These are phyloP conservation scores for Monosporascus sp. DNA, from an alignment of 2,329 filamentous ascomycete genomes.

Conservation along the genomic window DNA sequence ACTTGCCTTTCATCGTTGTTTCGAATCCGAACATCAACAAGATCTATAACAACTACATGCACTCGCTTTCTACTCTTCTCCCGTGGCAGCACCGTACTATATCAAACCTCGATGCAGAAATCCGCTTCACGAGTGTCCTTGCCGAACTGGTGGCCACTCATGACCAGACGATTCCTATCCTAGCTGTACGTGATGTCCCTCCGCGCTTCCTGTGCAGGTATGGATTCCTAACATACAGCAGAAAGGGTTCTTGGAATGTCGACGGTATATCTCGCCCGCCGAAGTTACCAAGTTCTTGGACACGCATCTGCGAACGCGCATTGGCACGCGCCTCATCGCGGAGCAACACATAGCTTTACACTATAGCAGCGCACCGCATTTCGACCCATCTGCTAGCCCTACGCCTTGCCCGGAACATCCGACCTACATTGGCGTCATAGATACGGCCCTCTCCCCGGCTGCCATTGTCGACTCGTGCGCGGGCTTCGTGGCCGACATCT, in stretches of 20 bases:
- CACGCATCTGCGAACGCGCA: slow-evolving; percentile 86
- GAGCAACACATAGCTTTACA: slow-evolving; percentile 97
- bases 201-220: neutral
- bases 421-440: slow-evolving; percentile 90
- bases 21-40: slow-evolving; percentile 93
- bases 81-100: slow-evolving; percentile 71
- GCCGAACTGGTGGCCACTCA: slow-evolving; percentile 95
- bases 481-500: slow-evolving; percentile 89
- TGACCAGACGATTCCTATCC: slow-evolving; percentile 85
- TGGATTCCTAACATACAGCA: neutral
- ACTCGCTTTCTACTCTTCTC: slow-evolving; percentile 84
- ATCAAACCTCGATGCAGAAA: slow-evolving; percentile 77
- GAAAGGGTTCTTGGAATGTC: slow-evolving; percentile 86
- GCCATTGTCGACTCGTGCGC: slow-evolving; percentile 80
- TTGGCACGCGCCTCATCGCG: slow-evolving; percentile 88
- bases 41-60: slow-evolving; percentile 95
- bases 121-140: slow-evolving; percentile 85
- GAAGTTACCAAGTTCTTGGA: slow-evolving; percentile 93
- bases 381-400: slow-evolving; percentile 47
- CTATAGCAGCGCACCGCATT: slow-evolving; percentile 64
- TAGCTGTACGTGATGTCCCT: slow-evolving; percentile 46
- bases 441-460: slow-evolving; percentile 80
- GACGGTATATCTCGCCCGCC: slow-evolving; percentile 76
- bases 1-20: slow-evolving; percentile 95
- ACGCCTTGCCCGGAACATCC: slow-evolving; percentile 47